phyloP scores from a whole-genome alignment of 2,329 filamentous ascomycete genomes.

The Diaporthe eres region DNA sequence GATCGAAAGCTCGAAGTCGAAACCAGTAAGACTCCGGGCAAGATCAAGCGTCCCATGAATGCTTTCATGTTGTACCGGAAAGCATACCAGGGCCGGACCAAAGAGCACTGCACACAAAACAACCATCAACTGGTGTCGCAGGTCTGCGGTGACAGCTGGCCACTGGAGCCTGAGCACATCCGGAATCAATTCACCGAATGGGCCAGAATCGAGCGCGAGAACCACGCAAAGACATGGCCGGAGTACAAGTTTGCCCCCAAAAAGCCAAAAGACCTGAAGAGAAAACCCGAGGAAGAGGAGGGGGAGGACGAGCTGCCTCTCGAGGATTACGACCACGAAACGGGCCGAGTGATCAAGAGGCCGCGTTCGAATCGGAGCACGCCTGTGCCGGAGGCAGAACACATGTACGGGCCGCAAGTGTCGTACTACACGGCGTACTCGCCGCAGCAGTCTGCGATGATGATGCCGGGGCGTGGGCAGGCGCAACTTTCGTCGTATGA shows the following conservation, averaged over 20 bases:
- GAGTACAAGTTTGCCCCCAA: slow-evolving; percentile 94
- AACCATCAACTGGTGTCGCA: slow-evolving; percentile 95
- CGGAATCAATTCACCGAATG: slow-evolving; percentile 83
- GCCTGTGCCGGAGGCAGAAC: slow-evolving; percentile 50
- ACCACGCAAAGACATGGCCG: slow-evolving; percentile 88
- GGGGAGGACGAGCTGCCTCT: slow-evolving; percentile 59
- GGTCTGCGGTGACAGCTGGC: slow-evolving; percentile 90
- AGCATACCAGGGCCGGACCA: slow-evolving; percentile 89
- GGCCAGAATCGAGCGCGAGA: slow-evolving; percentile 84
- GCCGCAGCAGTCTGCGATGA: slow-evolving; percentile 41
- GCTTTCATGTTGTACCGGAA: slow-evolving; percentile 98
- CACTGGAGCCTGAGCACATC: slow-evolving; percentile 80
- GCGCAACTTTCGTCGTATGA: slow-evolving; percentile 52
- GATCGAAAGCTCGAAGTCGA: slow-evolving; percentile 77
- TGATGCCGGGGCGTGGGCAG: slow-evolving; percentile 41
- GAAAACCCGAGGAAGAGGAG: slow-evolving; percentile 52
- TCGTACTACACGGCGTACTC: slow-evolving; percentile 45
- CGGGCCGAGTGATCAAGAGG: slow-evolving; percentile 49
- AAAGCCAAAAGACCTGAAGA: slow-evolving; percentile 68
- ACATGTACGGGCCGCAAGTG: slow-evolving; percentile 44
- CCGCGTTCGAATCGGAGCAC: slow-evolving; percentile 50
- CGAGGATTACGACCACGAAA: slow-evolving; percentile 61
- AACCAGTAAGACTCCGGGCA: slow-evolving; percentile 77
- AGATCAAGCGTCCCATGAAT: slow-evolving; percentile 94
- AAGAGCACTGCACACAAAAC: slow-evolving; percentile 84